phyloP scores from a whole-genome alignment of 129 eudicot species.

The Daucus carota region DNA sequence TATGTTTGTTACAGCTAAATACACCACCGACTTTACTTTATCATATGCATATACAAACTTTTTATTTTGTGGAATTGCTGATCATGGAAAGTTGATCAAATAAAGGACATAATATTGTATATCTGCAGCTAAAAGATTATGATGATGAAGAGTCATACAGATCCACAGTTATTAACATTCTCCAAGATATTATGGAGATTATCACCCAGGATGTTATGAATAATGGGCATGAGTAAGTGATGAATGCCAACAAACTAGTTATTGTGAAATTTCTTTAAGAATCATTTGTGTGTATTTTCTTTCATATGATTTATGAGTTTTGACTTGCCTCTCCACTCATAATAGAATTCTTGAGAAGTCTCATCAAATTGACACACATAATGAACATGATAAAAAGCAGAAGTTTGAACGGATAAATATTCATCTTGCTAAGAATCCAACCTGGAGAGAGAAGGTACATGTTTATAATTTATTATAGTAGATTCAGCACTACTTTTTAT shows the following conservation, averaged over 20 bases:
- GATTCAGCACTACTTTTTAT: neutral
- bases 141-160: slow-evolving; percentile 43
- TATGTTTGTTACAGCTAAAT: neutral
- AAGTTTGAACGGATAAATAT: slow-evolving; percentile 69
- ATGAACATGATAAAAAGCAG: slow-evolving; percentile 42
- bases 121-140: slow-evolving; percentile 42
- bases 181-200: slow-evolving; percentile 92
- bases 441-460: slow-evolving; percentile 92
- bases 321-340: slow-evolving; percentile 7
- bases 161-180: slow-evolving; percentile 55
- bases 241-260: slow-evolving; percentile 14
- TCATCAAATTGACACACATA: slow-evolving; percentile 17
- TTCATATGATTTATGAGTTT: neutral
- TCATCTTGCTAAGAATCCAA: slow-evolving; percentile 24
- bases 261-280: neutral
- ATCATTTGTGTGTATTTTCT: neutral
- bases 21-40: neutral
- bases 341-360: slow-evolving; percentile 52
- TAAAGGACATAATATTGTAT: slow-evolving; percentile 11
- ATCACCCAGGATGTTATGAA: slow-evolving; percentile 74
- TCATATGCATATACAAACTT: neutral
- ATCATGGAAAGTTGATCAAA: neutral
- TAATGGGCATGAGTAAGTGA: slow-evolving; percentile 65
- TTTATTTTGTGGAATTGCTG: neutral
- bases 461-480: slow-evolving; percentile 3